Base-by-base conservation (phyloP, 2,329 filamentous ascomycete species). In the Alternaria metachromatica region DNA sequence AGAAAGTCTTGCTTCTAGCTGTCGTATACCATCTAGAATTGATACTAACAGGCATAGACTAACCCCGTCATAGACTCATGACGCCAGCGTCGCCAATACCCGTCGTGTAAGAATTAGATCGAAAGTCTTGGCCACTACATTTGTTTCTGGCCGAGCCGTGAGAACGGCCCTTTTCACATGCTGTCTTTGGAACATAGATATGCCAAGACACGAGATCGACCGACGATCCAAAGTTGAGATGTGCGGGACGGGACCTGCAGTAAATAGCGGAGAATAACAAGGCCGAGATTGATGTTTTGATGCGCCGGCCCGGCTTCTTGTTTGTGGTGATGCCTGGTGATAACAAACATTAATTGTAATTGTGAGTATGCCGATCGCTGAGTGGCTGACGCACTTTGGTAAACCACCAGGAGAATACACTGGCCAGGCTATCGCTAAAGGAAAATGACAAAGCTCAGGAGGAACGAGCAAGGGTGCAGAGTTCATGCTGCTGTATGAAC, bases 241-340 rank as follows among this genome's bases (percentile, higher is more conserved):
- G 55, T 58, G 55, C n/a, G 55, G 26, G 26, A 33, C 13, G n/a
- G 20, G 18, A 28, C 50, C 21, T 53, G 21, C 7, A 46, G 26
- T 41, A 45, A 46, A 21, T 15, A 48, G 48, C 55, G 60, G 55
- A 37, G 46, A 23, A 45, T 28, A 37, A 23, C 37, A 28, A 59
- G n/a, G 49, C 49, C 55, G 44, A 49, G 37, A 59, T 59, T 25
- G 45, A 55, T 56, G 57, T 15, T 41, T 30, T 49, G 55, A 13
- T 59, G 55, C 55, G 30, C 33, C 60, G 55, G 60, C 49, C 60
- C 55, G 60, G 55, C 43, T 49, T 44, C 26, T 59, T 21, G 21
- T 49, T 20, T 18, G 23, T 45, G 45, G 49, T 20, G 7, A 54
- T 55, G 33, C 55, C 49, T 44, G 49, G 43, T 25, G 48, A 6